These are phyloP conservation scores for Lodderomyces theae DNA, from an alignment of 1,139 yeast genomes.

Conservation along the genomic window DNA sequence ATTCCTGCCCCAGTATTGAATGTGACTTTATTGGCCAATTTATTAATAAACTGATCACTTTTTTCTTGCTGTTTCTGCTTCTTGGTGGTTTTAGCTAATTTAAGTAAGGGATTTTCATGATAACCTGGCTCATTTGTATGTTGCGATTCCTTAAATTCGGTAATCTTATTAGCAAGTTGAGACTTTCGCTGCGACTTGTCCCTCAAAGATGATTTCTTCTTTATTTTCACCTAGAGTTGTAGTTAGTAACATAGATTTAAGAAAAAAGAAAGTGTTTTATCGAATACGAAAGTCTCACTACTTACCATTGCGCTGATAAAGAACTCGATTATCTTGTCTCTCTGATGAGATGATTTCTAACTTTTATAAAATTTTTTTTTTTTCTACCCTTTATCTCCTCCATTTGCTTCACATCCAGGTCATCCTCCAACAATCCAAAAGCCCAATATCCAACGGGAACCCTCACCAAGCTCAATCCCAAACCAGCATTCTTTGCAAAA, in stretches of 20 bases:
- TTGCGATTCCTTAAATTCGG: slow-evolving; percentile 26
- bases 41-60: slow-evolving; percentile 29
- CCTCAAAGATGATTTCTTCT: slow-evolving; percentile 38
- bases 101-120: slow-evolving; percentile 53
- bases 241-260: slow-evolving; percentile 2
- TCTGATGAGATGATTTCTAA: slow-evolving; percentile 7
- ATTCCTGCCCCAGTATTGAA: slow-evolving; percentile 40
- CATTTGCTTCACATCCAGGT: slow-evolving; percentile 2
- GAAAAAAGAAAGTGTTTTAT: too few relatives aligned
- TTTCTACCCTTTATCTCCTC: background rate
- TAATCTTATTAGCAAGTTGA: slow-evolving; percentile 24
- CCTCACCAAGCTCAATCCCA: slow-evolving; percentile 23
- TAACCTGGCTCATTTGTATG: slow-evolving; percentile 17
- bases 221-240: slow-evolving; percentile 26
- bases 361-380: slow-evolving; percentile 4
- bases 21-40: slow-evolving; percentile 27
- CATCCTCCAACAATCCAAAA: slow-evolving; percentile 15
- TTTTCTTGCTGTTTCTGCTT: slow-evolving; percentile 48
- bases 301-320: background rate
- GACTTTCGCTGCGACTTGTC: slow-evolving; percentile 28
- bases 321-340: background rate
- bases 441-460: slow-evolving; percentile 32
- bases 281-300: too few relatives aligned
- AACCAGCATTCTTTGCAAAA: slow-evolving; percentile 17
- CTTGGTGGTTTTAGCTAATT: slow-evolving; percentile 52